A percentile compares a stretch with the other conserved stretches of the same genome.
phyloP scores from a whole-genome alignment of 2,329 filamentous ascomycete species.

The Aspergillus fructus region DNA sequence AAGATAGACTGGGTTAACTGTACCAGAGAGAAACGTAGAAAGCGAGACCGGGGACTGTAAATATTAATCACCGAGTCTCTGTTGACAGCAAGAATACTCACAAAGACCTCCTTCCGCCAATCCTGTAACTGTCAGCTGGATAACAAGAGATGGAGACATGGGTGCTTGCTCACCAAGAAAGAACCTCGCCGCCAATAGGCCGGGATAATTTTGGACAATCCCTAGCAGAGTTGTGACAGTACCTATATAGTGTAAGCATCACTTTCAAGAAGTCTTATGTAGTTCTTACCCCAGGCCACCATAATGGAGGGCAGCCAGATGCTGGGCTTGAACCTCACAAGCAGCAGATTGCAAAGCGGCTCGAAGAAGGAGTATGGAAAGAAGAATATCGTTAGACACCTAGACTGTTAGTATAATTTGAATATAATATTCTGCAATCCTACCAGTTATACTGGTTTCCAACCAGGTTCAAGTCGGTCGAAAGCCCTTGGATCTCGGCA shows the following conservation, averaged over 20 bases:
- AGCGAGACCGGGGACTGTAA: background rate
- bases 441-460: background rate
- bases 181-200: background rate
- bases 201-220: conserved; percentile 39
- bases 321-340: conserved; percentile 28
- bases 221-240: conserved; percentile 47
- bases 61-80: background rate
- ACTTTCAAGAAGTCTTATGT: too few relatives aligned
- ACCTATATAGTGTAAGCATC: background rate
- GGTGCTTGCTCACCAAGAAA: background rate
- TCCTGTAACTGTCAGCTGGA: background rate
- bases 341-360: conserved; percentile 22
- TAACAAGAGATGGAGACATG: background rate
- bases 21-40: background rate
- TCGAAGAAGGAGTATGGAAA: conserved; percentile 22
- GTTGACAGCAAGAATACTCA: background rate
- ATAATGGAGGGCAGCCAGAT: conserved; percentile 30
- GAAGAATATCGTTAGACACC: conserved; percentile 28
- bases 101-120: background rate
- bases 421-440: background rate
- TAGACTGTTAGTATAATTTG: background rate
- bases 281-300: conserved; percentile 40
- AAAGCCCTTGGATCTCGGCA: background rate
- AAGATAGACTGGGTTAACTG: too few relatives aligned
- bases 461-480: background rate